A percentile compares a stretch with the other conserved stretches of the same genome.
Conservation (phyloP, 495 filamentous ascomycete genomes). For the Daldinia grandis region DNA sequence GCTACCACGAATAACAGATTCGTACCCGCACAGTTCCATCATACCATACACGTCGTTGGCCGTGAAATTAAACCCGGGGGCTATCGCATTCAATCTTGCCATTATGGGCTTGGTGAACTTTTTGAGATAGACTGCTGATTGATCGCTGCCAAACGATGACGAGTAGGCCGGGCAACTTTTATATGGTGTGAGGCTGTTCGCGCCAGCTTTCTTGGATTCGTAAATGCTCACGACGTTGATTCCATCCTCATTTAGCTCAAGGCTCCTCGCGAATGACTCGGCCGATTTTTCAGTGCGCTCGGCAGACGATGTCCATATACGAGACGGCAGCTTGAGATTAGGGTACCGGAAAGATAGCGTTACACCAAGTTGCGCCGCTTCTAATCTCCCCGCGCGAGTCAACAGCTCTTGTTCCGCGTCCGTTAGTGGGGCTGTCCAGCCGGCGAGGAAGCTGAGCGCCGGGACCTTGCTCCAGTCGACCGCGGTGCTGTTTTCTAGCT, state of each 20-base stretch:
- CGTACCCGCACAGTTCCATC: conserved; percentile 60
- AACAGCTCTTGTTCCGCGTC: conserved; percentile 55
- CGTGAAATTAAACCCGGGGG: conserved; percentile 57
- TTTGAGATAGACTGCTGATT: conserved; percentile 51
- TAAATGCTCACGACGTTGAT: conserved; percentile 52
- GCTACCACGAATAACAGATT: conserved; percentile 57
- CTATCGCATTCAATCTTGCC: conserved; percentile 51
- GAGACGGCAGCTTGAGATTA: conserved; percentile 49
- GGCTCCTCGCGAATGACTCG: conserved; percentile 51
- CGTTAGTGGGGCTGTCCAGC: conserved; percentile 53
- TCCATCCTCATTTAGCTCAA: conserved; percentile 53
- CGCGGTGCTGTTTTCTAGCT: conserved; percentile 52
- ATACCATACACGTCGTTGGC: conserved; percentile 58
- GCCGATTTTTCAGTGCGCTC: conserved; percentile 58
- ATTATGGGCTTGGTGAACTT: conserved; percentile 56
- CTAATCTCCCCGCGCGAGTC: conserved; percentile 54
- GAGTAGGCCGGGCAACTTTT: conserved; percentile 58
- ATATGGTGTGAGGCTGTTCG: conserved; percentile 59
- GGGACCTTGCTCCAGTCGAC: conserved; percentile 51
- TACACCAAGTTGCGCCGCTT: conserved; percentile 52
- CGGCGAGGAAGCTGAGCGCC: conserved; percentile 50
- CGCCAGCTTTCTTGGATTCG: conserved; percentile 51
- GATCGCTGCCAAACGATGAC: conserved; percentile 54
- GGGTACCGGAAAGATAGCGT: conserved; percentile 57
- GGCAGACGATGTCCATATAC: conserved; percentile 59